Base-by-base conservation (phyloP, 805 yeast species). In the Komagataella pastoris region DNA sequence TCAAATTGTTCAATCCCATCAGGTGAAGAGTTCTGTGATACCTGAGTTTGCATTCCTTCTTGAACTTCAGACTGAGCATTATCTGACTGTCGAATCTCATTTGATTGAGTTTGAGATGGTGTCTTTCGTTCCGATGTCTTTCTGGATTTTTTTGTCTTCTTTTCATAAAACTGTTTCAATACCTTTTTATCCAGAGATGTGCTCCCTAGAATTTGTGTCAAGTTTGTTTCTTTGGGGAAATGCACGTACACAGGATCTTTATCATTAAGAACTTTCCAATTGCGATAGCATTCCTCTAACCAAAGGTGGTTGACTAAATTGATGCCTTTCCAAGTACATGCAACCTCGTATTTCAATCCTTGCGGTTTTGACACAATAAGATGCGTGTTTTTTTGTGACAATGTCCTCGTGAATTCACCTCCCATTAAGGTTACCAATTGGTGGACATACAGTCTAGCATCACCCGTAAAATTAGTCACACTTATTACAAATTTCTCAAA, bases 391-490 rank as follows among this genome's bases (percentile, higher is more conserved):
- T 74, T 73, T 49, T 72, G 73, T 18, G 81, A 80, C 49, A 85
- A 66, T 0, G 85, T 78, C 51, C 77, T 77, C 1, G 95, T 83
- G 63, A 85, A 88, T 0, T 66, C 66, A 0, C 91, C 97, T 2
- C 98, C 97, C 59, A 88, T 61, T 0, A 83, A 71, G 18, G 71
- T 70, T 3, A 85, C 77, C 10, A 91, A 68, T 48, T 72, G 72
- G 51, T 81, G 80, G 43, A 93, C 66, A 58, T 88, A 91, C 44
- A 71, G 68, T 47, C 99, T 69, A 1, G 95, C 85, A 60, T 85
- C 93, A 0, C 97, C 97, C 19, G 85, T 77, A 61, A 86, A 89
- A 59, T 88, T 88, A 0, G 97, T 83, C 3, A 87, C 76, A 7
- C 88, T 74, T 8, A 88, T 76, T 3, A 72, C 67, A 44, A 80